Conservation (phyloP, 225 moss, liverwort and hornwort species). For the Thuidium tamariscinum region DNA sequence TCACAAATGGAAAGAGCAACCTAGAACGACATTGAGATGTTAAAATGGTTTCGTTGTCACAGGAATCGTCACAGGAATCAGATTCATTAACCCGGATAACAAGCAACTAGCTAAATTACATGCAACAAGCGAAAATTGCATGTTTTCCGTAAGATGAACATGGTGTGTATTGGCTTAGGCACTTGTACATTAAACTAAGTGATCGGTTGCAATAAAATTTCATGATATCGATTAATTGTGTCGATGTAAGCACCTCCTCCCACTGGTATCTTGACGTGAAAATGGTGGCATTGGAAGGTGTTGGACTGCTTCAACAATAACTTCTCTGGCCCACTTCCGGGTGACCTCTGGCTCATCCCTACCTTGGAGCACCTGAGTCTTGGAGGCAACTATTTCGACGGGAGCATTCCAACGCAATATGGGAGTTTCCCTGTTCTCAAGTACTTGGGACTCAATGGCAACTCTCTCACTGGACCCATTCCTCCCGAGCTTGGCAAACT, state of each 20-base stretch:
- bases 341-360: conserved; percentile 30
- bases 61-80: not conserved
- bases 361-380: conserved; percentile 59
- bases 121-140: not conserved
- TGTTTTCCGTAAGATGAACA: not conserved
- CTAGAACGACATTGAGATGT: too few relatives aligned
- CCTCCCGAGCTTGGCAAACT: conserved; percentile 75
- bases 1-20: not conserved
- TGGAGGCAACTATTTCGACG: conserved; percentile 63
- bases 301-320: conserved; percentile 92
- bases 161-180: not conserved
- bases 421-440: conserved; percentile 44
- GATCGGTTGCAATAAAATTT: not conserved
- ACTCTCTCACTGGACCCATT: conserved; percentile 56
- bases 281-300: conserved; percentile 6
- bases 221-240: not conserved
- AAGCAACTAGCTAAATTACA: not conserved
- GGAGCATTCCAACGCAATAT: conserved; percentile 60
- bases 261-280: not conserved
- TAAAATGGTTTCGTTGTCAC: not conserved
- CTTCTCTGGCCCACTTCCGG: conserved; percentile 52
- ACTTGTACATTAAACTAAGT: not conserved
- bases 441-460: conserved; percentile 67
- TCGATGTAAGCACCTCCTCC: not conserved
- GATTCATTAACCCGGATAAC: too few relatives aligned